Evolutionary conservation across 2,329 filamentous ascomycete genomes (phyloP).

Genomic region (Phialemoniopsis sp.): DNA sequence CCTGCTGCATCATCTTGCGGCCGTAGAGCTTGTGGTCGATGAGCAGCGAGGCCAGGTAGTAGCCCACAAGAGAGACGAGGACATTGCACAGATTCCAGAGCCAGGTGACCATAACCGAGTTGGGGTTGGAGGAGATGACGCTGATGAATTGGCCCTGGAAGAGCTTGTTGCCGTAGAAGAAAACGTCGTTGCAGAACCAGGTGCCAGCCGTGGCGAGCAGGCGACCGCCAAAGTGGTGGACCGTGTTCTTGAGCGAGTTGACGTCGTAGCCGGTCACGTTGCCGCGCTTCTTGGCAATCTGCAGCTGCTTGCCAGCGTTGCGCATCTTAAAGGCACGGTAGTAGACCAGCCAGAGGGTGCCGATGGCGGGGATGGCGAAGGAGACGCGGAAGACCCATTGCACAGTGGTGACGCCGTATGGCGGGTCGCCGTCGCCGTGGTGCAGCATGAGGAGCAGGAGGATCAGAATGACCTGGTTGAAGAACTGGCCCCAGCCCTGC

Average conservation of each 20-base stretch:
- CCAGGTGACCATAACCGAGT: conserved; percentile 82
- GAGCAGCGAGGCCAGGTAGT: conserved; percentile 83
- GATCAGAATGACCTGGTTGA: conserved; percentile 90
- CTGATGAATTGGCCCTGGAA: conserved; percentile 90
- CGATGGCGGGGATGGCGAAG: conserved; percentile 85
- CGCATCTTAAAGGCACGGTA: conserved; percentile 96
- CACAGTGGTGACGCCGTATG: conserved; percentile 71
- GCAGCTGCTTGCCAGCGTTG: conserved; percentile 77
- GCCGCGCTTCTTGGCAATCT: conserved; percentile 76
- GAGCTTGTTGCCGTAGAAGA: conserved; percentile 99
- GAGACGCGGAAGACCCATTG: conserved; percentile 92
- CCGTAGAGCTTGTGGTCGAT: conserved; percentile 98
- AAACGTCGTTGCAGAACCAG: conserved; percentile 97
- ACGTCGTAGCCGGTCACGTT: conserved; percentile 91
- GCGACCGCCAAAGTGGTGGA: conserved; percentile 80
- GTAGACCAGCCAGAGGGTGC: conserved; percentile 92
- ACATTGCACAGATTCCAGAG: conserved; percentile 92
- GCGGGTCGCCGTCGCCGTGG: conserved; percentile 68
- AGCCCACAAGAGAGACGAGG: conserved; percentile 78
- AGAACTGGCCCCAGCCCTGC: conserved; percentile 96
- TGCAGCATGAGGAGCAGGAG: conserved; percentile 85
- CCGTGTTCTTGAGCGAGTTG: conserved; percentile 73
- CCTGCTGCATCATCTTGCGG: conserved; percentile 91
- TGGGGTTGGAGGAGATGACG: conserved; percentile 66
- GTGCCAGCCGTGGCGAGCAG: conserved; percentile 80